A percentile compares a stretch with the other conserved stretches of the same genome.
Evolutionary conservation across 345 rosid genomes (phyloP).

Genomic region (Salix dunnii): DNA sequence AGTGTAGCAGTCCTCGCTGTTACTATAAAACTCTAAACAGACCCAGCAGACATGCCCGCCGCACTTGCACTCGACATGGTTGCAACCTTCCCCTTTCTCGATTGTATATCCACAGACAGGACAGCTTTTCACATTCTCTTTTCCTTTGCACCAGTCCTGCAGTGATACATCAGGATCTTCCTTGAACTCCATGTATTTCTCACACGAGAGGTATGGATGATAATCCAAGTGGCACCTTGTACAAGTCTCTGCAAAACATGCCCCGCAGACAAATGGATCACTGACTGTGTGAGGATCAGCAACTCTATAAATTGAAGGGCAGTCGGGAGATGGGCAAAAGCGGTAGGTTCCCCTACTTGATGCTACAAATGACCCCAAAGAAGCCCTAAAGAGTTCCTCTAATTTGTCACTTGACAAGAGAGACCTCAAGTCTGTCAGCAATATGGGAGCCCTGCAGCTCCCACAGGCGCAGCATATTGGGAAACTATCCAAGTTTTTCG

Average conservation of each 20-base stretch:
- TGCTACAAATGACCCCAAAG: conserved; percentile 58
- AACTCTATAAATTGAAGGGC: conserved; percentile 67
- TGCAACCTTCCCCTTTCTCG: conserved; percentile 84
- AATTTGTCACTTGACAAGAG: conserved; percentile 58
- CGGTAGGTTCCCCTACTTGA: conserved; percentile 57
- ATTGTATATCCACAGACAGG: conserved; percentile 63
- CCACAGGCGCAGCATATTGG: conserved; percentile 53
- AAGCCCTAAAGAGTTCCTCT: conserved; percentile 79
- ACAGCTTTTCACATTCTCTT: conserved; percentile 63
- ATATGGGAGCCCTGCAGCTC: conserved; percentile 49
- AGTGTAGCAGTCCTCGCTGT: conserved; percentile 57
- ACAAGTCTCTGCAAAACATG: conserved; percentile 69
- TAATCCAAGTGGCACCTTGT: conserved; percentile 71
- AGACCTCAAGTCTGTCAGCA: conserved; percentile 55
- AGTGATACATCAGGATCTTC: conserved; percentile 77
- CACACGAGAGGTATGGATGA: conserved; percentile 68
- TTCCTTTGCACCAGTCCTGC: conserved; percentile 74
- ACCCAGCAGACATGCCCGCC: conserved; percentile 90
- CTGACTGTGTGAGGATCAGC: conserved; percentile 30
- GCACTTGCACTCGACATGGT: conserved; percentile 73
- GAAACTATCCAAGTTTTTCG: conserved; percentile 49
- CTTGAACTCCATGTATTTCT: conserved; percentile 61
- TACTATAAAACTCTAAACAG: conserved; percentile 43
- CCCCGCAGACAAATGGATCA: conserved; percentile 69
- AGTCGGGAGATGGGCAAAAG: conserved; percentile 90